Evolutionary conservation across 1,284 basidiomycete genomes (phyloP).

Genomic region (Rhodofomes roseus): DNA sequence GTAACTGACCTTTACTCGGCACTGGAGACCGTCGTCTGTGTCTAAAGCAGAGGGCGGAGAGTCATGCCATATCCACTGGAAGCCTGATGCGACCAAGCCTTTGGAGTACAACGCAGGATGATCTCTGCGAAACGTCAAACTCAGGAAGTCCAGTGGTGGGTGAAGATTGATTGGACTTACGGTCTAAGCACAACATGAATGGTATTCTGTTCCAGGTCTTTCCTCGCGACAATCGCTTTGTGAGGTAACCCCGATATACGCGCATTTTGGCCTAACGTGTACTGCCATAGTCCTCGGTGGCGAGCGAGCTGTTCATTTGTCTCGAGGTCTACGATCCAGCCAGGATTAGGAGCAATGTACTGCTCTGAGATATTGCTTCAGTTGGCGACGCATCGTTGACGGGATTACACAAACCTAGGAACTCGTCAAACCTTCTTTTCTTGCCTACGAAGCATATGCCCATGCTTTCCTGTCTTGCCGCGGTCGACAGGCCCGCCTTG

Average conservation of each 20-base stretch:
- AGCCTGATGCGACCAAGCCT: conserved; percentile 45
- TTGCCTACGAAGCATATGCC: conserved; percentile 97
- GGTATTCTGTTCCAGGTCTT: conserved; percentile 57
- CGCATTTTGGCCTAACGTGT: conserved; percentile 83
- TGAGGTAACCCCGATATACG: conserved; percentile 59
- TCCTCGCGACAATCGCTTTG: conserved; percentile 76
- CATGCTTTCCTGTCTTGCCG: conserved; percentile 85
- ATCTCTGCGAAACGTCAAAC: conserved; percentile 36
- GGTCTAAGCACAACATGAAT: conserved; percentile 76
- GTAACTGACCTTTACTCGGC: conserved; percentile 70
- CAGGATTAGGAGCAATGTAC: conserved; percentile 70
- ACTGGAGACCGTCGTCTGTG: conserved; percentile 40
- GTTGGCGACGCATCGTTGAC: conserved; percentile 7
- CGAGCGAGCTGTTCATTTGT: conserved; percentile 53
- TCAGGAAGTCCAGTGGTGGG: conserved; percentile 15
- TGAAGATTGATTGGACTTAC: too few species aligned
- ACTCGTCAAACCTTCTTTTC: conserved; percentile 68
- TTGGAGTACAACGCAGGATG: conserved; percentile 62
- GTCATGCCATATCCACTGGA: conserved; percentile 76
- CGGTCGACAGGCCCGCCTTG: conserved; percentile 69
- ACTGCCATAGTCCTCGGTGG: conserved; percentile 84
- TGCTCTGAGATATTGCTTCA: conserved; percentile 46
- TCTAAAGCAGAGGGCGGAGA: conserved; percentile 46
- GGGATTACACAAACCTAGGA: conserved; percentile 54
- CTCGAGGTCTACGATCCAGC: conserved; percentile 60